Evolutionary conservation across 2,329 filamentous ascomycete species (phyloP).

Genomic region (Zymoseptoria tritici): DNA sequence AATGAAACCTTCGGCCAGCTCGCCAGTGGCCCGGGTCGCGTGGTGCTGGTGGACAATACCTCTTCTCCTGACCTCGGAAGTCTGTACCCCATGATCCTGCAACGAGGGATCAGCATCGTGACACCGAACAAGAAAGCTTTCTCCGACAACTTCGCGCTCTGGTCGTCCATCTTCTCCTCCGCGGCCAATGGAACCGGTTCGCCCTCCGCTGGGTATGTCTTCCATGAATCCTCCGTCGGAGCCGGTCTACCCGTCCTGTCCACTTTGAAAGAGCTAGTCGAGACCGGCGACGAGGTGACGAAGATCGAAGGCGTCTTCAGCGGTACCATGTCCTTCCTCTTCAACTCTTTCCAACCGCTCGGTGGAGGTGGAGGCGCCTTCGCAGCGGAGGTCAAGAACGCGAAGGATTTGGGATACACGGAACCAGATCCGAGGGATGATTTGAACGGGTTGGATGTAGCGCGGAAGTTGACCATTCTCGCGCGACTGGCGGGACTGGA

Average conservation of each 20-base stretch:
- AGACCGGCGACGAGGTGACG: constrained; percentile 83
- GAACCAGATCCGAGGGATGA: constrained; percentile 83
- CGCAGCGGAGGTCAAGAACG: constrained; percentile 85
- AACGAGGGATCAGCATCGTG: constrained; percentile 78
- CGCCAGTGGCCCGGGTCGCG: constrained; percentile 65
- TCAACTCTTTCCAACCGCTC: constrained; percentile 90
- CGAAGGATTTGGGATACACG: constrained; percentile 87
- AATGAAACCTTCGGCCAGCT: constrained; percentile 71
- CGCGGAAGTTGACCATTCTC: constrained; percentile 92
- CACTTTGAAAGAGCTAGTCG: constrained; percentile 86
- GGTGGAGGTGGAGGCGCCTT: constrained; percentile 70
- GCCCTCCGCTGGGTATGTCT: constrained; percentile 62
- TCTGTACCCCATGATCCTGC: constrained; percentile 72
- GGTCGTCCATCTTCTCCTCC: constrained; percentile 77
- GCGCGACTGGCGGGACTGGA: constrained; percentile 76
- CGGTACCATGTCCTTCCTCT: constrained; percentile 95
- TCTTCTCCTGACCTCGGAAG: constrained; percentile 80
- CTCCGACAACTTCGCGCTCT: constrained; percentile 70
- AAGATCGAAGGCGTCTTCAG: constrained; percentile 97
- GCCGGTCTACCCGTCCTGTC: constrained; percentile 90
- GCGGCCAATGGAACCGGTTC: constrained; percentile 52
- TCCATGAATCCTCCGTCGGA: constrained; percentile 91
- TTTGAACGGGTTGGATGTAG: constrained; percentile 80
- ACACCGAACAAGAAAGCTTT: constrained; percentile 99
- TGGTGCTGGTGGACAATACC: constrained; percentile 90